Base-by-base conservation (phyloP, 345 rosid species). In the Brassica nigra region DNA sequence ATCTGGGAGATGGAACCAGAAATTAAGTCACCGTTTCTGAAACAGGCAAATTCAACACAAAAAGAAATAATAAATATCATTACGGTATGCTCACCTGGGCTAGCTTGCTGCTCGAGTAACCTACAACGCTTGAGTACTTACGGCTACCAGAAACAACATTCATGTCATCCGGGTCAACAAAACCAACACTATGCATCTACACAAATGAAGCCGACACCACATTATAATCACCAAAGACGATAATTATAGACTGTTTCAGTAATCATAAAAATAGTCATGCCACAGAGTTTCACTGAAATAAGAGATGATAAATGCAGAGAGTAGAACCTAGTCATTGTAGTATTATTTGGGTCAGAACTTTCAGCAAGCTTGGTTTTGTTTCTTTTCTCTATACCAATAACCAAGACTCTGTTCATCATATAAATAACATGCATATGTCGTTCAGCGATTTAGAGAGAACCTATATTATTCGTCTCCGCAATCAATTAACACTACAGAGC, bases 151-250 rank as follows among this genome's bases (percentile, higher is more conserved):
- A 86, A 78, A 81, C 88, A 68, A 90, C 86, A 84, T 90, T 90
- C 97, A 95, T 93, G 83, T 95, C 99, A 78, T 93, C 97, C 11
- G 95, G 87, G 83, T 93, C 93, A 82, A 93, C 93, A 76, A 91
- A 91, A 76, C 99, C 98, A 61, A 95, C 89, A 80, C 87, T 79
- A 84, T 93, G 98, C 97, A 95, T 91, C 99, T 95, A 75, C 85
- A 77, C 71, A 76, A 62, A 77, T 39, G 44, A 65, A 66, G 34
- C 52, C 70, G 62, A 75, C 54, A 20, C 71, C 44, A 18, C 23
- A 63, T 62, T 78, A 62, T 36, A 28, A 74, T 9, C 11, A 52
- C 68, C 20, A 62, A 68, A 62, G 59, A 74, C 65, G 28, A 59
- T 12, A 57, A 58, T 58, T 39, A 20, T 59, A 31, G 10, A 8